Base-by-base conservation (phyloP, 108 stramenopile species). In the Skeletonema grethae region DNA sequence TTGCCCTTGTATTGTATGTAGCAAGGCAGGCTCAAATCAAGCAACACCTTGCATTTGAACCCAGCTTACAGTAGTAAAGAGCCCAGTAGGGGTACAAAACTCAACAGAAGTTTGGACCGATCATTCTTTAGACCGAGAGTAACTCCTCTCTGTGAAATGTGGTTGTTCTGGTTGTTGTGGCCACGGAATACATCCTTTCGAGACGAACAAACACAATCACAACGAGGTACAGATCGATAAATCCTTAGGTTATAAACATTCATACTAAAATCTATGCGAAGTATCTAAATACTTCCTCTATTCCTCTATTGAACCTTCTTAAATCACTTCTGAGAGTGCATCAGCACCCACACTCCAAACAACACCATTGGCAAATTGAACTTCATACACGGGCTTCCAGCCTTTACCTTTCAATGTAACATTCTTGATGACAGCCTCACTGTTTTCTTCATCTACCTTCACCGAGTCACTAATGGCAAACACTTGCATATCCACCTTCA, bases 361-460 rank as follows among this genome's bases (percentile, higher is more conserved):
- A 0, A 24, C 50, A 53, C 50, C 50, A 22, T 53, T 53, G 22
- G 20, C 50, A 53, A 53, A 53, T 8, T 53, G 50, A 5, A 53
- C 50, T 53, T 53, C 22, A n/a, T 53, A 53, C 50, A 53, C 22
- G 9, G 50, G 50, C 50, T 53, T 53, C 50, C 50, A 53, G 7
- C 50, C 50, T 53, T 24, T 1, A 53, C 3, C 11, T 11, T n/a
- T 28, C 25, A 28, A 53, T 9, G 20, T 7, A 7, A 53, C 50
- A 53, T 22, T 53, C 22, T 53, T 22, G 4, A 53, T 22, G 5
- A 53, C 50, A 53, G 50, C 50, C 22, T 24, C 50, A 53, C 16
- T 9, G 7, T 0, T 10, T 1, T 38, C 1, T 1, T 38, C 1
- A 22, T 20, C 50, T 9, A 53, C 1, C 22, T 53, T 53, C 50